A percentile compares a stretch with the other conserved stretches of the same genome.
phyloP scores from a whole-genome alignment of 805 yeast genomes.

The Jamesozyma piceae region DNA sequence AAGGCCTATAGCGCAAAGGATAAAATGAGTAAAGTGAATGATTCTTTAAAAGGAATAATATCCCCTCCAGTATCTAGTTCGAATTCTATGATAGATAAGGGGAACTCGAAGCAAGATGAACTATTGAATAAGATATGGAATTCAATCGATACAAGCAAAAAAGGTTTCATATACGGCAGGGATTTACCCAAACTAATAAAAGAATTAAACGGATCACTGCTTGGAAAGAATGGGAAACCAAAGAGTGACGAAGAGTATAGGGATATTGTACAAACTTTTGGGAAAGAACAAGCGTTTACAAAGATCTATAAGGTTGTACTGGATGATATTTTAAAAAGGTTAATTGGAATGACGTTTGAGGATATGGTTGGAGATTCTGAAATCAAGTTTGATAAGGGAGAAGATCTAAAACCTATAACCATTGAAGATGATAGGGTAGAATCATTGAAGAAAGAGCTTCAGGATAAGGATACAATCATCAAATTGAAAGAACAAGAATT shows the following conservation, averaged over 20 bases:
- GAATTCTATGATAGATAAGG: not conserved
- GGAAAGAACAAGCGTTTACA: slow-evolving; percentile 23
- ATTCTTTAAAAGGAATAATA: not conserved
- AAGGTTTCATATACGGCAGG: slow-evolving; percentile 19
- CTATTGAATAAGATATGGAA: slow-evolving; percentile 18
- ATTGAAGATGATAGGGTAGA: not conserved
- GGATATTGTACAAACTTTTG: slow-evolving; percentile 23
- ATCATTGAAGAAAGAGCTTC: not conserved
- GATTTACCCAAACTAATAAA: slow-evolving; percentile 20
- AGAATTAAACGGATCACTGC: not conserved
- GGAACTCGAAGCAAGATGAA: not conserved
- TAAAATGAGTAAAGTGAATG: not conserved
- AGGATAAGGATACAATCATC: slow-evolving; percentile 11
- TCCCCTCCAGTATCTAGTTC: not conserved
- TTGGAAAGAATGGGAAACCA: not conserved
- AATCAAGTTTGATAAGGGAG: not conserved
- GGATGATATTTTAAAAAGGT: slow-evolving; percentile 25
- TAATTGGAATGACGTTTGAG: slow-evolving; percentile 28
- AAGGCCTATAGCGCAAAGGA: not conserved
- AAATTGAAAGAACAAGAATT: slow-evolving; percentile 17
- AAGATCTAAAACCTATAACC: not conserved
- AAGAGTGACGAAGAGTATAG: not conserved
- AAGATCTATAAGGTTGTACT: slow-evolving; percentile 23
- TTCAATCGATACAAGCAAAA: slow-evolving; percentile 12
- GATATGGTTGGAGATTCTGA: slow-evolving; percentile 4